Evolutionary conservation across 192 early-diverging fungal genomes (phyloP), one percentile per base, ranked within the genome.

Genomic region (Funneliformis mosseae): DNA sequence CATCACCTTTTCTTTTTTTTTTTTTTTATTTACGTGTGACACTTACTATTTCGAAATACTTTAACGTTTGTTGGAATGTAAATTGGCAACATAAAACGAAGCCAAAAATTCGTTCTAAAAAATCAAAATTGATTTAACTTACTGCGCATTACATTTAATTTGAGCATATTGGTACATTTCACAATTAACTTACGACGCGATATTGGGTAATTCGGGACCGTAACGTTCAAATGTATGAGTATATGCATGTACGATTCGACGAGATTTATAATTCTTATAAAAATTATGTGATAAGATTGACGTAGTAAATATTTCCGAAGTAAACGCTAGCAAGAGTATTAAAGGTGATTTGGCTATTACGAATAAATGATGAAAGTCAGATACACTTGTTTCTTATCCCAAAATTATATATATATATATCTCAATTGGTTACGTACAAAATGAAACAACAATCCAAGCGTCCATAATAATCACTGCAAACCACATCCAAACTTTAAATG

Each of bases 31-130:
- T 33, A 33, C 33, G 33, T 33, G 33, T 33, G 33, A 25, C 23
- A 73, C 71, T 46, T 43, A 73, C 71, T 73, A 9, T 73, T 39
- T 42, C 71, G 42, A n/a, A 42, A 25, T 10, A 73, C 71, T 39
- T 38, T 46, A 11, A 73, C 23, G 42, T 73, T 73, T 45, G 42
- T 43, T 42, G 71, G 71, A 14, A 73, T n/a, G 18, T 73, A 25
- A 10, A 73, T 0, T 25, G 71, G 39, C n/a, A n/a, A 10, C 39
- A 73, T 46, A 23, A 46, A 8, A 38, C 41, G 10, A 43, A 42
- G 42, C 71, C 71, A 73, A 45, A 73, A 73, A 14, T 73, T 23
- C n/a, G 43, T 18, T 23, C 71, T 73, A 46, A 38, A 11, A 11
- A 25, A n/a, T n/a, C n/a, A n/a, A n/a, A n/a, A n/a, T n/a, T n/a